phyloP scores from a whole-genome alignment of 2,329 filamentous ascomycete species.

The Elsinoe fawcettii region DNA sequence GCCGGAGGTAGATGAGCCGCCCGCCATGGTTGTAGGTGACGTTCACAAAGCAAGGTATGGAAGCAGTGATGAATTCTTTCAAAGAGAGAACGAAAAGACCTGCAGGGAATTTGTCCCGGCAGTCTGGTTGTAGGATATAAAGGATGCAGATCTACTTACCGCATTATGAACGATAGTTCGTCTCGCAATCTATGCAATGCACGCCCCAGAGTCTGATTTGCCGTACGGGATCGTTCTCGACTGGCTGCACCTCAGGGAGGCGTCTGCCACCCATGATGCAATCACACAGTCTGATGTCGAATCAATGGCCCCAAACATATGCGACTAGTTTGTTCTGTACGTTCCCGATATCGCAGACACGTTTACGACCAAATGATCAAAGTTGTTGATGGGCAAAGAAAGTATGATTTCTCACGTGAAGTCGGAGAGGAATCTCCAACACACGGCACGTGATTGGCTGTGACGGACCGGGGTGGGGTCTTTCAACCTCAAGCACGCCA shows the following conservation, averaged over 20 bases:
- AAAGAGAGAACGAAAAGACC: neutral
- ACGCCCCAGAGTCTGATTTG: too few relatives aligned
- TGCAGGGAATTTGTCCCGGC: neutral
- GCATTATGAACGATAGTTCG: neutral
- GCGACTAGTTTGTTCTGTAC: neutral
- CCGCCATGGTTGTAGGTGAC: neutral
- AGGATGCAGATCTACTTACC: slow-evolving; percentile 1
- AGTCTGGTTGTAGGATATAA: neutral
- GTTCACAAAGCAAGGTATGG: neutral
- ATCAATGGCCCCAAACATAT: neutral
- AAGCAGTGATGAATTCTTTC: neutral
- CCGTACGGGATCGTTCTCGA: too few relatives aligned
- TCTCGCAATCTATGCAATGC: too few relatives aligned
- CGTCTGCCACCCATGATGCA: slow-evolving; percentile 7
- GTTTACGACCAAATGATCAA: neutral
- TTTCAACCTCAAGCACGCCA: slow-evolving; percentile 4
- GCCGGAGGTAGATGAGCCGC: slow-evolving; percentile 2
- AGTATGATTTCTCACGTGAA: neutral
- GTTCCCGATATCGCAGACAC: neutral
- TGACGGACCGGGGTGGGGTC: neutral
- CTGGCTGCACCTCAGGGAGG: neutral
- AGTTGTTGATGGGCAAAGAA: neutral
- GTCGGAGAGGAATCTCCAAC: neutral
- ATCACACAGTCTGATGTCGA: neutral
- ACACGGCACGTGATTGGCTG: neutral